Evolutionary conservation across 2,329 filamentous ascomycete genomes (phyloP), one percentile per base, ranked within the genome.

Genomic region (Cladorrhinum sp.): DNA sequence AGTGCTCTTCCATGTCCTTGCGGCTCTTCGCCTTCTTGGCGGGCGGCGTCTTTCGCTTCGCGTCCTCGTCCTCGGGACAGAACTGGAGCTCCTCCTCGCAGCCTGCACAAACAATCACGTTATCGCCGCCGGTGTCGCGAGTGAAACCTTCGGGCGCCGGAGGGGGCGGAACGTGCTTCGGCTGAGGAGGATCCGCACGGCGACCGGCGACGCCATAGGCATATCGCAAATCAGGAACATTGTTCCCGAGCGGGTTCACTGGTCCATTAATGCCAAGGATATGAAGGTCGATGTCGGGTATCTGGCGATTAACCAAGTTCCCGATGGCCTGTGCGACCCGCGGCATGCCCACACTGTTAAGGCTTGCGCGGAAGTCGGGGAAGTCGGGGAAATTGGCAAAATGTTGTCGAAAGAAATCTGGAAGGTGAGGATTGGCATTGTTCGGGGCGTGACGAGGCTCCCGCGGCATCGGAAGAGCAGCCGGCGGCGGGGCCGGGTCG

Each of bases 21-120:
- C 77, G 76, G 42, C 76, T 81, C 18, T 77, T 74, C 9, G 73
- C 68, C 63, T 76, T 80, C 70, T 76, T 77, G 2, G 69, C 55
- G 0, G 73, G 71, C 4, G 71, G 70, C 20, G 64, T 64, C 24
- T 70, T 68, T 7, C 14, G 36, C 18, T 42, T 53, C 16, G 65
- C 68, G 3, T 70, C 67, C 20, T 68, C 67, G 42, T 77, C 75
- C 1, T 77, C 72, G 0, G 86, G 86, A 14, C 92, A 90, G 55
- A 88, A 86, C 5, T 91, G 89, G 16, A 99, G 78, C 75, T 98
- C 94, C 61, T 90, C 83, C 18, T 89, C 87, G 69, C 95, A 99
- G 61, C 91, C 91, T 0, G 94, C 91, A 72, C 95, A 99, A 1
- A 96, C 81, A 2, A 94, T 82, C 0, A 90, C 80, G 39, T 90